Base-by-base conservation (phyloP, 257 asterid genomes). In the Solanum rostratum region DNA sequence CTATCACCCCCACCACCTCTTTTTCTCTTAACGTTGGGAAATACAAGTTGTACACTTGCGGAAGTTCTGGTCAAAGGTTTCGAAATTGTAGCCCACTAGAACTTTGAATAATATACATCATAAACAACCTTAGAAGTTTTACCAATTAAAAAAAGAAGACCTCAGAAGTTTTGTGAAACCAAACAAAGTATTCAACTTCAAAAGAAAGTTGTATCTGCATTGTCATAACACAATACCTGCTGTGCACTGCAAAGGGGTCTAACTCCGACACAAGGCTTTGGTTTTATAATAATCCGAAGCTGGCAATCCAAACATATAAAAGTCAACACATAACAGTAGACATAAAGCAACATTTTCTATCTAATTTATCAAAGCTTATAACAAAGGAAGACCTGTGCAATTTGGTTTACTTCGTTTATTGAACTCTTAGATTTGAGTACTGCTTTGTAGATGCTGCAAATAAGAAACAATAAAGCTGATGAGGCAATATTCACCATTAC, bases 241-340 rank as follows among this genome's bases (percentile, higher is more conserved):
- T 93, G 99, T 53, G 97, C 94, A 54, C 84, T 93, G 86, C 99
- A 95, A 87, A 95, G 80, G 79, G 97, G 98, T 63, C 98, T 97
- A n/a, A 93, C 95, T 91, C 97, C 99, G 65, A 88, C 91, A 45
- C 97, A 87, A 33, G 97, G 90, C 93, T 95, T 94, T 74, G 95
- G 97, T 92, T 92, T 94, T 89, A 94, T 89, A 85, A 92, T 91
- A 70, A 95, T 94, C 59, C 93, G 97, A 68, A 95, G 94, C 98
- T 95, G 95, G 63, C 81, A 80, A 84, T 85, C 89, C 87, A 86
- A 89, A 91, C 10, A 85, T 60, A 73, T 22, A 68, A 68, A 81
- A 71, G 84, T 84, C 33, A 50, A 9, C 37, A 83, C 73, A 59
- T 37, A 81, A 68, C 33, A 86, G 43, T 37, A 19, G 55, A 33